These are phyloP conservation scores for Candida mesenterica DNA, from an alignment of 1,139 yeast genomes.

Conservation along the genomic window DNA sequence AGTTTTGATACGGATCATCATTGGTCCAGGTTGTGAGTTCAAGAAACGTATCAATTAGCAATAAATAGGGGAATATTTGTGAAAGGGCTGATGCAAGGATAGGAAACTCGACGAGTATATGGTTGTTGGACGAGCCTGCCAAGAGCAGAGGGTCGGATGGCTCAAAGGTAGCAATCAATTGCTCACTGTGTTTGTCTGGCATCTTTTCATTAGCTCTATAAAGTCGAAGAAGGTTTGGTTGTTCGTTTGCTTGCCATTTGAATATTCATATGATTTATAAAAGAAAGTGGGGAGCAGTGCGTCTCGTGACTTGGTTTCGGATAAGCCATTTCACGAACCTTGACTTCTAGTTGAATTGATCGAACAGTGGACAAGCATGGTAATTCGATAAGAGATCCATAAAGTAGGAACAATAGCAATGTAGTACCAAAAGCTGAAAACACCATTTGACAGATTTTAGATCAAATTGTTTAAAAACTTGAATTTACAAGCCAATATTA, in stretches of 20 bases:
- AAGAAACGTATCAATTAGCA: constrained; percentile 43
- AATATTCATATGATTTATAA: too few species aligned
- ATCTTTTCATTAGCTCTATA: constrained; percentile 5
- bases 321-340: too few species aligned
- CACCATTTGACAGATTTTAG: too few species aligned
- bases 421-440: too few species aligned
- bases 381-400: too few species aligned
- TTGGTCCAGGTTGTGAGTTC: constrained; percentile 57
- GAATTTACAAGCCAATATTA: too few species aligned
- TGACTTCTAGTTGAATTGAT: too few species aligned
- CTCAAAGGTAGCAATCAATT: constrained; percentile 31
- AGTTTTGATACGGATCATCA: constrained; percentile 49
- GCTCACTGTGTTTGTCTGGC: constrained; percentile 17
- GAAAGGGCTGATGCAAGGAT: constrained; percentile 46
- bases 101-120: constrained; percentile 43
- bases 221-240: not conserved
- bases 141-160: constrained; percentile 36
- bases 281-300: not conserved
- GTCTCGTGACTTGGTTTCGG: too few species aligned
- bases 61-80: constrained; percentile 47
- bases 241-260: too few species aligned
- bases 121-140: constrained; percentile 26
- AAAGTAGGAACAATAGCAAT: too few species aligned
- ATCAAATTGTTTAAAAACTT: too few species aligned
- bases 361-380: too few species aligned